phyloP scores from a whole-genome alignment of 352 stramenopile species.

The Globisporangium nodosum region DNA sequence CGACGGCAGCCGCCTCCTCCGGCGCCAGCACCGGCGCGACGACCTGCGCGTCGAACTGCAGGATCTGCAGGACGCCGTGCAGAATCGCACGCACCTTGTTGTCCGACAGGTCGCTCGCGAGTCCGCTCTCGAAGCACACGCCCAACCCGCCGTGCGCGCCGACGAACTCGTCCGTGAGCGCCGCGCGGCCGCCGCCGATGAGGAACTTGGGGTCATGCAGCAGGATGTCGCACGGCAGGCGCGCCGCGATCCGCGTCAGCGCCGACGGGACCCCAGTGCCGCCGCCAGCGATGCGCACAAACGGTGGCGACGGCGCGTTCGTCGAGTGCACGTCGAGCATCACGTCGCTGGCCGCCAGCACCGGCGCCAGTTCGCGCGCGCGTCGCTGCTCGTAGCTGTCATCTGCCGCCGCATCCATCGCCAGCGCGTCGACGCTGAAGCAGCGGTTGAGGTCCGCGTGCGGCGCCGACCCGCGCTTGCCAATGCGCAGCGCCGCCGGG shows the following conservation, averaged over 20 bases:
- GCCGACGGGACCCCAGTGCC: conserved; percentile 20
- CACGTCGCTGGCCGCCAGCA: conserved; percentile 47
- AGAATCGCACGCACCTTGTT: conserved; percentile 39
- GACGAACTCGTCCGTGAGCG: conserved; percentile 72
- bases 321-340: conserved; percentile 75
- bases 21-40: conserved; percentile 16
- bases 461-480: conserved; percentile 40
- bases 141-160: conserved; percentile 48
- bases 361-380: conserved; percentile 45
- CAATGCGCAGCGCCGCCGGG: conserved; percentile 38
- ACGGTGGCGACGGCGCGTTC: conserved; percentile 67
- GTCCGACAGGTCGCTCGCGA: conserved; percentile 46
- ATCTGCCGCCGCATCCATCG: neutral
- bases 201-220: conserved; percentile 59
- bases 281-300: conserved; percentile 53
- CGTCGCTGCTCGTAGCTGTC: conserved; percentile 43
- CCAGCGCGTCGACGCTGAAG: conserved; percentile 38
- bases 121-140: conserved; percentile 63
- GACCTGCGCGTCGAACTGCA: conserved; percentile 32
- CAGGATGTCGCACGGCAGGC: conserved; percentile 47
- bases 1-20: neutral
- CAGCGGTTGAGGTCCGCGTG: conserved; percentile 69
- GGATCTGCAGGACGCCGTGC: conserved; percentile 37
- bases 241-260: conserved; percentile 24
- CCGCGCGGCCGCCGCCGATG: conserved; percentile 47